Conservation (phyloP, 1,284 basidiomycete genomes). For the Sparassis latifolia region DNA sequence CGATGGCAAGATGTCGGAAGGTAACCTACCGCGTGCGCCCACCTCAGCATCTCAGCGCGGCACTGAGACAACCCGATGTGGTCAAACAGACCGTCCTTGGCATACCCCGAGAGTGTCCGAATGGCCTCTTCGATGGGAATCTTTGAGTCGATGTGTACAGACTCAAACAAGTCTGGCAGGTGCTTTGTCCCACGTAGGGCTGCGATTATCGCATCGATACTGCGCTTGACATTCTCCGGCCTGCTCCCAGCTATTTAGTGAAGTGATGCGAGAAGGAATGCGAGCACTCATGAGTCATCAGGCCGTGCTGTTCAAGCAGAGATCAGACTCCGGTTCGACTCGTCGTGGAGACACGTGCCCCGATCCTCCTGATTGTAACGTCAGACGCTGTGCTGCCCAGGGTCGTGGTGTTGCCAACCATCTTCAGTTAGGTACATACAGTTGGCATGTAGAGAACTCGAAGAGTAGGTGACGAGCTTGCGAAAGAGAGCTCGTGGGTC, state of each 20-base stretch:
- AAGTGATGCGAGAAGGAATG: background rate
- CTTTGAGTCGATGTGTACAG: conserved; percentile 26
- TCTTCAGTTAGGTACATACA: background rate
- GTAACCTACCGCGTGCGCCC: conserved; percentile 6
- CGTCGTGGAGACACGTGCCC: conserved; percentile 20
- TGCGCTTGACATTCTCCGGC: conserved; percentile 34
- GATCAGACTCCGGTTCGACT: background rate
- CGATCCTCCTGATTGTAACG: conserved; percentile 29
- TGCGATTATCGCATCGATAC: conserved; percentile 31
- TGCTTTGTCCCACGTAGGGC: conserved; percentile 38
- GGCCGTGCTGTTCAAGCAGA: conserved; percentile 30
- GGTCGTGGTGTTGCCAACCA: conserved; percentile 14
- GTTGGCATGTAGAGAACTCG: no score
- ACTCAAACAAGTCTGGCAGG: conserved; percentile 37
- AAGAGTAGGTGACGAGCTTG: no score
- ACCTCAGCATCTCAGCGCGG: conserved; percentile 34
- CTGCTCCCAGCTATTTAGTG: conserved; percentile 13
- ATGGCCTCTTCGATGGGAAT: conserved; percentile 15
- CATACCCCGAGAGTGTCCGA: conserved; percentile 20
- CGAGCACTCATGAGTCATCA: conserved; percentile 36
- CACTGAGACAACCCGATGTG: conserved; percentile 42
- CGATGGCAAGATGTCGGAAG: background rate
- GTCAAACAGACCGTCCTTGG: conserved; percentile 31
- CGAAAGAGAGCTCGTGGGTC: no score
- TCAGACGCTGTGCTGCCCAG: conserved; percentile 28